phyloP scores from a whole-genome alignment of 495 filamentous ascomycete genomes.

The Evernia prunastri region DNA sequence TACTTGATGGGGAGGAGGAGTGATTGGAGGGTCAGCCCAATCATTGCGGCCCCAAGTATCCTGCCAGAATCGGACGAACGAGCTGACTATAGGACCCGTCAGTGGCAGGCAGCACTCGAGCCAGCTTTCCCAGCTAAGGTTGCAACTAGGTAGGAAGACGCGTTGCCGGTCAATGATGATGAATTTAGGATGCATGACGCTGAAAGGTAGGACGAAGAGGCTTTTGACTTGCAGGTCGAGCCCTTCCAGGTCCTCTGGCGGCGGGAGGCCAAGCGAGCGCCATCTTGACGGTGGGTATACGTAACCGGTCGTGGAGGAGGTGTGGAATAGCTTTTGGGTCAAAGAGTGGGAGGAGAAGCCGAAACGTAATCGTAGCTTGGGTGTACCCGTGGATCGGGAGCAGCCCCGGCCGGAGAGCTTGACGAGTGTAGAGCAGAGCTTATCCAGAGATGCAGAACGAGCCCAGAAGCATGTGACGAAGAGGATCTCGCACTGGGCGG shows the following conservation, averaged over 20 bases:
- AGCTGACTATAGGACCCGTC: constrained; percentile 45
- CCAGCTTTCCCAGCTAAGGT: constrained; percentile 73
- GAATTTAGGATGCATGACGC: constrained; percentile 73
- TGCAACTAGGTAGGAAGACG: constrained; percentile 61
- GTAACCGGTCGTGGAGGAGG: constrained; percentile 48
- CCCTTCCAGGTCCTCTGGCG: constrained; percentile 42
- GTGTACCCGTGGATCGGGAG: constrained; percentile 18
- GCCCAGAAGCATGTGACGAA: constrained; percentile 78
- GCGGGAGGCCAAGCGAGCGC: constrained; percentile 53
- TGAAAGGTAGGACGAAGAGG: constrained; percentile 65
- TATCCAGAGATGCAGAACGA: constrained; percentile 45
- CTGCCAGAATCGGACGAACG: constrained; percentile 54
- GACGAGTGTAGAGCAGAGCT: constrained; percentile 43
- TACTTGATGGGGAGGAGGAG: background rate
- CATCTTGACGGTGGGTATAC: constrained; percentile 51
- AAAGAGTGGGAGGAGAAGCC: constrained; percentile 62
- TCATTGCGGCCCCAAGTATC: constrained; percentile 46
- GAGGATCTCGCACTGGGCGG: constrained; percentile 55
- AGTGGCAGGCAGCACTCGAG: constrained; percentile 62
- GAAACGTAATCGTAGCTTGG: constrained; percentile 46
- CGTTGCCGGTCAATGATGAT: constrained; percentile 58
- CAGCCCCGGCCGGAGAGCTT: constrained; percentile 42
- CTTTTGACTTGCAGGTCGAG: constrained; percentile 62
- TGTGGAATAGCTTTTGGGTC: constrained; percentile 64
- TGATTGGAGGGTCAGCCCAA: background rate